Conservation (phyloP, 306 rosid genomes). For the Pyrus pyrifolia region DNA sequence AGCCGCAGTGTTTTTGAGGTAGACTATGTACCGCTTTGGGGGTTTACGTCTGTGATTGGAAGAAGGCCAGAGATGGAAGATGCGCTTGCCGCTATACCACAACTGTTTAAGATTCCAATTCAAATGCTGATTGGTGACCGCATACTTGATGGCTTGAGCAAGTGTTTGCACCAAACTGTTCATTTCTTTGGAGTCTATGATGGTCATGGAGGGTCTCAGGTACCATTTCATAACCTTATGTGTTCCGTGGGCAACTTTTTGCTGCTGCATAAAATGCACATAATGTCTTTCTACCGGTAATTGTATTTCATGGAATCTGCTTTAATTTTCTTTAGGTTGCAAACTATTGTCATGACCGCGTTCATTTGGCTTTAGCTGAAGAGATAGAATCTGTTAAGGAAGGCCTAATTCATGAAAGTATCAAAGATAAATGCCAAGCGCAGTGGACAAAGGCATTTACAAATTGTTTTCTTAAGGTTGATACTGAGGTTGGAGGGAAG, state of each 20-base stretch:
- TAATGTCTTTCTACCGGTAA: neutral
- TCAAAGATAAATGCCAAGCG: conserved; percentile 51
- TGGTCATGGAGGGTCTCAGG: conserved; percentile 95
- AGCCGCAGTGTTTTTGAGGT: conserved; percentile 79
- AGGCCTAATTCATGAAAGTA: conserved; percentile 35
- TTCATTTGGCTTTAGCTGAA: conserved; percentile 77
- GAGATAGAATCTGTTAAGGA: conserved; percentile 55
- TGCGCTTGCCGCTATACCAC: conserved; percentile 56
- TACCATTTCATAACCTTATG: conserved; percentile 1
- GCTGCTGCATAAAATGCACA: neutral
- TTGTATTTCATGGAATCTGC: conserved; percentile 9
- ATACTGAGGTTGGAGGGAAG: conserved; percentile 77
- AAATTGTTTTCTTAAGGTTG: conserved; percentile 70
- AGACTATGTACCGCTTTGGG: conserved; percentile 79
- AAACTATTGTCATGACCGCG: conserved; percentile 64
- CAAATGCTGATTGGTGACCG: conserved; percentile 65
- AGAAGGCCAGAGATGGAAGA: conserved; percentile 97
- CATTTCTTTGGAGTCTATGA: conserved; percentile 90
- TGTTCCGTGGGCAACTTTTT: neutral
- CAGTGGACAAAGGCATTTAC: conserved; percentile 69
- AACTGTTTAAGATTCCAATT: conserved; percentile 55
- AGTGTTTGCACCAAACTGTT: conserved; percentile 45
- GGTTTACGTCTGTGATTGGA: conserved; percentile 60
- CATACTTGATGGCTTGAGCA: conserved; percentile 47
- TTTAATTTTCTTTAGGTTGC: conserved; percentile 56